Evolutionary conservation across 306 rosid genomes (phyloP), one percentile per base, ranked within the genome.

Genomic region (Prinsepia uniflora): DNA sequence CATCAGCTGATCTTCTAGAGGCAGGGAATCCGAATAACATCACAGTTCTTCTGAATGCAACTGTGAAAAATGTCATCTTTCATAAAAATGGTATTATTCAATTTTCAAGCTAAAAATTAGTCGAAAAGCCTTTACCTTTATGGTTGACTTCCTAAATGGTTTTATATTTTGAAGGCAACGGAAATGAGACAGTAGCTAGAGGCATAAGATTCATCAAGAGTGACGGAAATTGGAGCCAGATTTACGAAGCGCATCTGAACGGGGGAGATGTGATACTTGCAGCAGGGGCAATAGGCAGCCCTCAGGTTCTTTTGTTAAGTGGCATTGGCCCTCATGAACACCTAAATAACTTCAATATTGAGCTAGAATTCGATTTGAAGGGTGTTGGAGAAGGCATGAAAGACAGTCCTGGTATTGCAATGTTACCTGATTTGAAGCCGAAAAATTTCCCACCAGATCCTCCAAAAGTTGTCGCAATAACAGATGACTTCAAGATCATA

Each of bases 251-350:
- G 42, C 84, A 84, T 80, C 80, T 90, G 55, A 83, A 63, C 19
- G 72, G 45, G 41, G 89, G 96, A 8, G 89, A 85, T 45, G 85
- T 90, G 12, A 90, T 90, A 72, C 75, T 86, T 47, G 65, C 90
- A 34, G 95, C 95, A 59, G 95, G 95, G 55, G 90, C 95, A 22
- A 46, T 90, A 47, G 92, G 96, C 45, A 86, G 95, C 75, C 95
- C 95, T 41, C 95, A 88, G 70, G 71, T 88, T 39, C 72, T 88
- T 11, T 42, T 86, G 55, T 71, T 88, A 70, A 86, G 95, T 39
- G 95, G 96, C 66, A 78, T 88, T 49, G 96, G 96, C 73, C 87
- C 92, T 80, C 74, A 70, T 10, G 57, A 83, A 72, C 86, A 84
- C 58, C 82, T 88, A 14, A 67, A 50, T 11, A 68, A 39, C 20